Evolutionary conservation across 306 rosid species (phyloP).

Genomic region (Cyclanthera cordifolia): DNA sequence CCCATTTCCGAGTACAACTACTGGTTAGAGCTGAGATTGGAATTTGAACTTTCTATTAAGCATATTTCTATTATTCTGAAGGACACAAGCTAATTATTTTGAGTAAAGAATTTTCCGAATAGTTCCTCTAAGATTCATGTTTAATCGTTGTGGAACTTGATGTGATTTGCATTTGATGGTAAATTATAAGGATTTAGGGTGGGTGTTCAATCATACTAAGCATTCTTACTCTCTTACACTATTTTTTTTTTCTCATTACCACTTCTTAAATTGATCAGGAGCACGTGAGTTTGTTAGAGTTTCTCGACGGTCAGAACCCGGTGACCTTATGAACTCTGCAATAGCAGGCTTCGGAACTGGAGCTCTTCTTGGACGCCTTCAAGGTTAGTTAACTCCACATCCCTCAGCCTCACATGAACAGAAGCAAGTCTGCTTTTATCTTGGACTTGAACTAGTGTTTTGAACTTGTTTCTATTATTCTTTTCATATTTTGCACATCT

Average conservation of each 20-base stretch:
- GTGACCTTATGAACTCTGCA: constrained; percentile 59
- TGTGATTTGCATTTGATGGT: background rate
- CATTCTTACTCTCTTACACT: background rate
- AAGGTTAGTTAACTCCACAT: constrained; percentile 40
- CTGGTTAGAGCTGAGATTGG: background rate
- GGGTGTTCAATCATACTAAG: background rate
- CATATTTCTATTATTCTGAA: background rate
- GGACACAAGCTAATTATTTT: background rate
- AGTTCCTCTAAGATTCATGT: background rate
- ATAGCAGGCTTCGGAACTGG: constrained; percentile 81
- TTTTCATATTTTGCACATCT: background rate
- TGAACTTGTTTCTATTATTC: background rate
- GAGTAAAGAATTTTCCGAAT: background rate
- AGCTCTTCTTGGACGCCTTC: constrained; percentile 79
- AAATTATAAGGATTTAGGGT: background rate
- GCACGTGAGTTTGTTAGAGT: constrained; percentile 61
- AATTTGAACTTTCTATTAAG: background rate
- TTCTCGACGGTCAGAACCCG: constrained; percentile 60
- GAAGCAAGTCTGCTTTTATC: background rate
- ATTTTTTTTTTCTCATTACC: background rate
- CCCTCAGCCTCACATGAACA: background rate
- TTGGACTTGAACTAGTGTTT: background rate
- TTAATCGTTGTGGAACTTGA: background rate
- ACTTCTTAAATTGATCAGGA: constrained; percentile 27
- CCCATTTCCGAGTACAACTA: background rate